These are phyloP conservation scores for Kodamaea lidongshanica DNA, from an alignment of 805 yeast genomes.

Conservation along the genomic window DNA sequence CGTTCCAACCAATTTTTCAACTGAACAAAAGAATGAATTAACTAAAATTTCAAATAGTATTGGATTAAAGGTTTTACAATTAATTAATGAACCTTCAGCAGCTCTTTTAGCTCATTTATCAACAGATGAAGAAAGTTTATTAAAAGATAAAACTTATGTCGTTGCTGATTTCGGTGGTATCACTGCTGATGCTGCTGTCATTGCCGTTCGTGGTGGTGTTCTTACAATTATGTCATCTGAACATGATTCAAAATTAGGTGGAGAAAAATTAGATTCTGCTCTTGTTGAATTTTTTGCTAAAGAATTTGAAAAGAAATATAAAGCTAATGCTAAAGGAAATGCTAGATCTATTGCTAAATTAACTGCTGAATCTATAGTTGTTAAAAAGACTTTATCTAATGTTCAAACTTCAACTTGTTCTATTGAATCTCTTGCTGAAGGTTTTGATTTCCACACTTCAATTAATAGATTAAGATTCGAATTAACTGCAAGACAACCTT, in stretches of 20 bases:
- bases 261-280: slow-evolving; percentile 75
- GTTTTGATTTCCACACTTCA: slow-evolving; percentile 86
- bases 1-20: slow-evolving; percentile 83
- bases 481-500: slow-evolving; percentile 72
- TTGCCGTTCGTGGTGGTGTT: slow-evolving; percentile 91
- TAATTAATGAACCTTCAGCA: slow-evolving; percentile 87
- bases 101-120: slow-evolving; percentile 79
- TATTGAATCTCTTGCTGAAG: slow-evolving; percentile 90
- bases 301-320: slow-evolving; percentile 87
- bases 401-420: slow-evolving; percentile 86
- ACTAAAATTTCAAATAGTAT: slow-evolving; percentile 58
- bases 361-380: slow-evolving; percentile 70
- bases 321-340: slow-evolving; percentile 71
- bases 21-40: slow-evolving; percentile 62
- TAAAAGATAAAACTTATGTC: slow-evolving; percentile 69
- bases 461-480: slow-evolving; percentile 94
- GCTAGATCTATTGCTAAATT: slow-evolving; percentile 87
- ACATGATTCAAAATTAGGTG: slow-evolving; percentile 81
- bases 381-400: slow-evolving; percentile 88
- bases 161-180: slow-evolving; percentile 97
- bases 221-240: slow-evolving; percentile 81
- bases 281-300: slow-evolving; percentile 80
- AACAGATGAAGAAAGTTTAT: slow-evolving; percentile 38
- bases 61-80: slow-evolving; percentile 75
- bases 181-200: slow-evolving; percentile 90